A percentile compares a stretch with the other conserved stretches of the same genome.
Conservation (phyloP, 768 basidiomycete genomes). For the Lentinus tigrinus region DNA sequence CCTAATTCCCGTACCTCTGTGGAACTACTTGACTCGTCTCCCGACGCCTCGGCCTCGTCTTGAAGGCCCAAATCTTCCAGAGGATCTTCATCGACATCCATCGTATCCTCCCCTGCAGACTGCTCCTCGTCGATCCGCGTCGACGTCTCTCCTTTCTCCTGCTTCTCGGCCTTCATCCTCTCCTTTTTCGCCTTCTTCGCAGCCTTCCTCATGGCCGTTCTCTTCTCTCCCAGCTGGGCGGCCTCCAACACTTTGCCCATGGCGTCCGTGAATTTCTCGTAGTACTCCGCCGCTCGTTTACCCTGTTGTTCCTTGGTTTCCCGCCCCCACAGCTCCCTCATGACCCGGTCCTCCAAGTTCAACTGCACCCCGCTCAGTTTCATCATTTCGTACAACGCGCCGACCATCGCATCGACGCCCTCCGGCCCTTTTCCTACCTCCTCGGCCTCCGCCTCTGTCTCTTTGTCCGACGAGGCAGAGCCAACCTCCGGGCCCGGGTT, state of each 20-base stretch:
- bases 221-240: background rate
- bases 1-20: background rate
- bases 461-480: no score
- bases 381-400: background rate
- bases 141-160: no score
- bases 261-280: slow-evolving; percentile 1
- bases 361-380: background rate
- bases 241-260: background rate
- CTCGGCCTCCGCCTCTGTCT: no score
- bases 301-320: background rate
- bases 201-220: background rate
- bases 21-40: background rate
- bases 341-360: background rate
- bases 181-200: background rate
- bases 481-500: no score
- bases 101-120: background rate
- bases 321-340: background rate
- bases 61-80: no score
- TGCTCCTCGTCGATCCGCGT: background rate
- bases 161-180: background rate
- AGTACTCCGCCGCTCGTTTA: background rate
- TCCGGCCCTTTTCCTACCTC: no score
- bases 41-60: background rate
- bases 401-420: background rate
- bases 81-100: background rate